These are phyloP conservation scores for Aspergillus sp. DNA, from an alignment of 2,329 filamentous ascomycete species.

Conservation along the genomic window DNA sequence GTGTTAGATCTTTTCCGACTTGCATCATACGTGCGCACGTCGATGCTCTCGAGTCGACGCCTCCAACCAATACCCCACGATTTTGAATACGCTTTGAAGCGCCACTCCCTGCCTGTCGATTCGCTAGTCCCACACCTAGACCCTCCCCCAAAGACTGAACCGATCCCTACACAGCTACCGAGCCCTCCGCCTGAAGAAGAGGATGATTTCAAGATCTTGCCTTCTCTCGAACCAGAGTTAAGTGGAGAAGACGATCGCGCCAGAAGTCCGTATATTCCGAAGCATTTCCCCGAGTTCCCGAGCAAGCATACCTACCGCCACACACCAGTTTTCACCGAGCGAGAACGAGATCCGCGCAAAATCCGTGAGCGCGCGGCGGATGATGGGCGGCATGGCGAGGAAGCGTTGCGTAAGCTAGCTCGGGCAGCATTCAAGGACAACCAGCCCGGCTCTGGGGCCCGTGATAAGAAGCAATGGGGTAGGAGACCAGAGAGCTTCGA, in stretches of 20 bases:
- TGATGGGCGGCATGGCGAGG: constrained; percentile 65
- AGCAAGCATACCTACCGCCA: constrained; percentile 64
- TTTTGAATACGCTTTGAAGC: constrained; percentile 51
- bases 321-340: constrained; percentile 58
- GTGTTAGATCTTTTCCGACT: constrained; percentile 55
- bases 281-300: constrained; percentile 62
- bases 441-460: constrained; percentile 40
- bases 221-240: constrained; percentile 54
- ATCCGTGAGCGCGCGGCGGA: constrained; percentile 64
- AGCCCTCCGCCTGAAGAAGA: constrained; percentile 43
- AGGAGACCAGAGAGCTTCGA: constrained; percentile 44
- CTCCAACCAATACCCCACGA: constrained; percentile 58
- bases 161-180: constrained; percentile 33
- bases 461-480: constrained; percentile 42
- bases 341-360: constrained; percentile 59
- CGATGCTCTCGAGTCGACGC: constrained; percentile 59
- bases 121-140: constrained; percentile 37
- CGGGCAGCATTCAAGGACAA: constrained; percentile 48
- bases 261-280: constrained; percentile 55
- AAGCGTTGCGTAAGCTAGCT: constrained; percentile 62
- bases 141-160: constrained; percentile 21
- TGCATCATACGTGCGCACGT: constrained; percentile 53
- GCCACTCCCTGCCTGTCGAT: constrained; percentile 28
- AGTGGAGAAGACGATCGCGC: constrained; percentile 48
- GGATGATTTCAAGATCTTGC: constrained; percentile 30